Base-by-base conservation (phyloP, 2,329 filamentous ascomycete genomes). In the Fusarium lateritium region DNA sequence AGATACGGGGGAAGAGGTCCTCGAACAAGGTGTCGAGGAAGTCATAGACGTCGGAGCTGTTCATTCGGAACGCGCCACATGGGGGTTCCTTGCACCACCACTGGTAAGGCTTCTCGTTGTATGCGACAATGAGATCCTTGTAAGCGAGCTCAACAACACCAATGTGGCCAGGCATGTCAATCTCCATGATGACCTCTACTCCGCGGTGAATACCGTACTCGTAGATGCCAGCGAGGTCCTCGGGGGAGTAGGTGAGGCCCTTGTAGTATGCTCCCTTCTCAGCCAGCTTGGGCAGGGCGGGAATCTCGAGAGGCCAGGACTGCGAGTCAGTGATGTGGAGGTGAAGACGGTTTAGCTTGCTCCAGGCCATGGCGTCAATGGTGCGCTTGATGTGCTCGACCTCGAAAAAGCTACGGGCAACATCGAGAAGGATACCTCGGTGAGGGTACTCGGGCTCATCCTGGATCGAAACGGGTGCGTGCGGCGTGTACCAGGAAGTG, bases 231-330 rank as follows among this genome's bases (percentile, higher is more conserved):
- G 83, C 78, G 31, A 97, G 82, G 65, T 94, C 89, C 3, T 81
- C 79, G 0, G 90, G 84, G 2, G 86, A 88, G 81, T 96, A 97
- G 1, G 88, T 87, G 52, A 92, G 83, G 45, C 86, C 87, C 19
- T 85, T 82, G 24, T 85, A 84, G 76, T 97, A 97, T 2, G 93
- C 91, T 36, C 93, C 94, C 77, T 93, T 90, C 53, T 84, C 79
- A 5, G 93, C 85, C 3, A 97, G 83, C 61, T 91, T 86, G 5
- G 94, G 78, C 65, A 97, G 80, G 4, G 91, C 80, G 2, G 92
- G 92, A 50, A 97, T 90, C 70, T 94, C 92, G 24, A 97, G 83
- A 1, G 94, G 94, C 91, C 93, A 97, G 6, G 92, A 92, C 79
- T 97, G 93, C 17, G 91, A 89, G 78, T 97, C 93, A 6, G 92